Evolutionary conservation across 1,284 basidiomycete species (phyloP).

Genomic region (Ceratobasidium sp.): DNA sequence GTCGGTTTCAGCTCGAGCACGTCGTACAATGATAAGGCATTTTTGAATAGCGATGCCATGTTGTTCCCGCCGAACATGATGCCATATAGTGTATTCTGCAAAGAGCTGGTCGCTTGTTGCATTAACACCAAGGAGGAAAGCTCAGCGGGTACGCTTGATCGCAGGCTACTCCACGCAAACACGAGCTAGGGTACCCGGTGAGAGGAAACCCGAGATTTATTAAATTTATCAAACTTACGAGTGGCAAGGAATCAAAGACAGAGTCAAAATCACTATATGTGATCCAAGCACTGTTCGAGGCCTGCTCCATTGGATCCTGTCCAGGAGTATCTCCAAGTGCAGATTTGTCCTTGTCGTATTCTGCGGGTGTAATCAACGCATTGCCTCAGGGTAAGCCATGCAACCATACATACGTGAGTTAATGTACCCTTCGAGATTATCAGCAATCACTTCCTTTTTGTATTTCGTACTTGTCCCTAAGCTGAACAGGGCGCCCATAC

Average conservation of each 20-base stretch:
- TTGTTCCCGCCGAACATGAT: constrained; percentile 17
- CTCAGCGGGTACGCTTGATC: background rate
- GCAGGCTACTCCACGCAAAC: constrained; percentile 25
- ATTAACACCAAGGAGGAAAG: constrained; percentile 22
- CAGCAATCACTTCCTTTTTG: constrained; percentile 31
- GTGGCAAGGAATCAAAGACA: constrained; percentile 17
- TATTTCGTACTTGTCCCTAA: constrained; percentile 11
- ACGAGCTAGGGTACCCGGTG: background rate
- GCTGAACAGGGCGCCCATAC: constrained; percentile 20
- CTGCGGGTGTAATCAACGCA: background rate
- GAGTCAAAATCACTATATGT: constrained; percentile 23
- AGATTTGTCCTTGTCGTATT: constrained; percentile 17
- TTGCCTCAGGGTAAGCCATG: background rate
- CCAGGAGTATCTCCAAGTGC: constrained; percentile 9
- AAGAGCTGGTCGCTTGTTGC: constrained; percentile 20
- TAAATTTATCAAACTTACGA: constrained; percentile 5
- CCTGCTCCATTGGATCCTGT: constrained; percentile 23
- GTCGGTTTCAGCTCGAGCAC: constrained; percentile 31
- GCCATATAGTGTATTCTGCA: constrained; percentile 21
- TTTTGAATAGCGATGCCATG: constrained; percentile 24
- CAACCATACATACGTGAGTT: constrained; percentile 17
- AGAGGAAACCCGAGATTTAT: background rate
- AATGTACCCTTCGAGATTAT: constrained; percentile 28
- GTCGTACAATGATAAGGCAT: constrained; percentile 23
- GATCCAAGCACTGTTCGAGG: background rate